A percentile compares a stretch with the other conserved stretches of the same genome.
phyloP scores from a whole-genome alignment of 768 basidiomycete genomes.

The Xanthoconium purpureum region DNA sequence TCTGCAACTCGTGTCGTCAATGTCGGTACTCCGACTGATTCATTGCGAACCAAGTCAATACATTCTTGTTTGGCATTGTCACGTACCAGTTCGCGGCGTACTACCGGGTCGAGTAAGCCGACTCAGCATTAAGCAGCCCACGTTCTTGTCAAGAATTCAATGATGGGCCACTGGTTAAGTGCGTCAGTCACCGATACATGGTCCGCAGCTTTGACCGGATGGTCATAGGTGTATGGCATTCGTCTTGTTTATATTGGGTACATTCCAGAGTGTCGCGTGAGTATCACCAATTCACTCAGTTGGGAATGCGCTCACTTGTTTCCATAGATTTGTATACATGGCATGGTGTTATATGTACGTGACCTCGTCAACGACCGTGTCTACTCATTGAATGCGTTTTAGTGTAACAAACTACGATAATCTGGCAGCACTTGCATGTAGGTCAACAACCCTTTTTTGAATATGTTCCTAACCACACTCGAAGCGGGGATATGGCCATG shows the following conservation, averaged over 20 bases:
- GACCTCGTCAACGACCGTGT: background rate
- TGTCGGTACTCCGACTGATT: background rate
- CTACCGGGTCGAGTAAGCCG: constrained; percentile 22
- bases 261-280: constrained; percentile 19
- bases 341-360: constrained; percentile 19
- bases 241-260: constrained; percentile 18
- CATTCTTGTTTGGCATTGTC: constrained; percentile 41
- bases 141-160: constrained; percentile 10
- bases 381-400: background rate
- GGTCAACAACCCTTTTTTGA: background rate
- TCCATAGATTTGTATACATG: constrained; percentile 15
- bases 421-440: constrained; percentile 9
- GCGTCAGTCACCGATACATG: background rate
- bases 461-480: background rate
- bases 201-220: background rate
- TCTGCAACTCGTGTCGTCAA: background rate
- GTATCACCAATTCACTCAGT: background rate
- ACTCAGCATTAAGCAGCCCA: background rate
- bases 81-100: too few relatives aligned
- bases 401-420: constrained; percentile 13
- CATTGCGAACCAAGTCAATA: constrained; percentile 17
- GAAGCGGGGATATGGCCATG: constrained; percentile 47
- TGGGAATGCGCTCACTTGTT: background rate
- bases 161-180: constrained; percentile 13
- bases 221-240: constrained; percentile 14